Conservation (phyloP, 768 basidiomycete species). For the Boletus reticulatus region DNA sequence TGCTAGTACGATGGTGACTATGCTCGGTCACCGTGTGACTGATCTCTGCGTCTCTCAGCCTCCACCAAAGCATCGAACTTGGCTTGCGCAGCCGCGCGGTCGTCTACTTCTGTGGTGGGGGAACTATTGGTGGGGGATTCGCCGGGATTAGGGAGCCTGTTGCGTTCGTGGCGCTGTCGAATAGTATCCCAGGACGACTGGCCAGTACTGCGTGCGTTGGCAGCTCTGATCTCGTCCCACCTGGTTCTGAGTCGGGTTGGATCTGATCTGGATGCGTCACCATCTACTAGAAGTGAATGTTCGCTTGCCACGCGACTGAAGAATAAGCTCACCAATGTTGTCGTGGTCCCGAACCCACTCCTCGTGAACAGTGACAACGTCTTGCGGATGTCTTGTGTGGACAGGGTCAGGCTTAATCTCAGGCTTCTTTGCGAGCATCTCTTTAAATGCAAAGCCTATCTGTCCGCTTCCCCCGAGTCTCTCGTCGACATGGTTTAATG, state of each 20-base stretch:
- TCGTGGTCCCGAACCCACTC: constrained; percentile 13
- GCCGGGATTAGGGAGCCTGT: constrained; percentile 13
- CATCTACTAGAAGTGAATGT: constrained; percentile 4
- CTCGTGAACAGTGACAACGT: constrained; percentile 8
- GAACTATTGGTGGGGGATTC: constrained; percentile 4
- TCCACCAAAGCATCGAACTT: constrained; percentile 59
- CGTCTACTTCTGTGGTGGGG: constrained; percentile 21
- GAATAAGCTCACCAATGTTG: constrained; percentile 12
- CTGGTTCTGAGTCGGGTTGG: constrained; percentile 31
- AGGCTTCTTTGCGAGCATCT: constrained; percentile 21
- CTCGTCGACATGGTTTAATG: constrained; percentile 31
- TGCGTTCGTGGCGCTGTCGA: constrained; percentile 54
- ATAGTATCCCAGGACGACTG: constrained; percentile 67
- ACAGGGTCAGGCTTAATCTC: constrained; percentile 8
- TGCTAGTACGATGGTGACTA: not conserved
- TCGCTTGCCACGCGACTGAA: not conserved
- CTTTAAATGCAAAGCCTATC: constrained; percentile 23
- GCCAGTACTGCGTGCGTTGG: constrained; percentile 41
- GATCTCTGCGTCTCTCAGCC: constrained; percentile 44
- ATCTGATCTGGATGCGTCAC: constrained; percentile 2
- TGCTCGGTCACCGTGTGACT: constrained; percentile 20
- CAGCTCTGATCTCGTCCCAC: constrained; percentile 69
- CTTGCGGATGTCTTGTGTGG: not conserved
- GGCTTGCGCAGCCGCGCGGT: constrained; percentile 48
- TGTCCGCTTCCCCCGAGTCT: constrained; percentile 32